These are phyloP conservation scores for Dissoconium aciculare DNA, from an alignment of 2,329 filamentous ascomycete species.

Conservation along the genomic window DNA sequence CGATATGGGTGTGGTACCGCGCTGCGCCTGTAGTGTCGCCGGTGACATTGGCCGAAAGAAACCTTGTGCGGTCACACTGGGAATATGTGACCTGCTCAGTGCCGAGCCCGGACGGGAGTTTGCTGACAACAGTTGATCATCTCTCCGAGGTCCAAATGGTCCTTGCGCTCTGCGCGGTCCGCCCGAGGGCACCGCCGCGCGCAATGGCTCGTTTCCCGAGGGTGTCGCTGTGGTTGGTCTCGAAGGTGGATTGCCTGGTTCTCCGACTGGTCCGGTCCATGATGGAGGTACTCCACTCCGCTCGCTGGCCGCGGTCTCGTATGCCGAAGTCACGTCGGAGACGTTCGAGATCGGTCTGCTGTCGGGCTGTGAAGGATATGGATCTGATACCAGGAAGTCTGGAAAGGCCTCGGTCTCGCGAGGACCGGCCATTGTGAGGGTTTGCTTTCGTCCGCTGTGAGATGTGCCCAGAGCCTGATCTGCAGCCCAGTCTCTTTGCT, in stretches of 20 bases:
- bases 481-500: no score
- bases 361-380: conserved; percentile 9
- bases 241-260: conserved; percentile 34
- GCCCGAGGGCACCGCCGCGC: neutral
- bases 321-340: conserved; percentile 6
- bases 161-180: conserved; percentile 9
- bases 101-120: conserved; percentile 43
- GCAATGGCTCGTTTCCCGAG: neutral
- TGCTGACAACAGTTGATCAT: conserved; percentile 1
- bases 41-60: conserved; percentile 97
- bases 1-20: conserved; percentile 37
- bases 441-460: no score
- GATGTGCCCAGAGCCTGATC: no score
- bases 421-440: no score
- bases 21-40: conserved; percentile 80
- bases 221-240: conserved; percentile 25
- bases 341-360: conserved; percentile 11
- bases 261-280: conserved; percentile 33
- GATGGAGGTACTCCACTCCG: conserved; percentile 10
- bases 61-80: conserved; percentile 71
- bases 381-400: conserved; percentile 18
- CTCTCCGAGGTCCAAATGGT: conserved; percentile 4
- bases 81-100: conserved; percentile 67
- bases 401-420: conserved; percentile 13
- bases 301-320: neutral